These are phyloP conservation scores for Blastobotrys attinorum DNA, from an alignment of 805 yeast species.

Conservation along the genomic window DNA sequence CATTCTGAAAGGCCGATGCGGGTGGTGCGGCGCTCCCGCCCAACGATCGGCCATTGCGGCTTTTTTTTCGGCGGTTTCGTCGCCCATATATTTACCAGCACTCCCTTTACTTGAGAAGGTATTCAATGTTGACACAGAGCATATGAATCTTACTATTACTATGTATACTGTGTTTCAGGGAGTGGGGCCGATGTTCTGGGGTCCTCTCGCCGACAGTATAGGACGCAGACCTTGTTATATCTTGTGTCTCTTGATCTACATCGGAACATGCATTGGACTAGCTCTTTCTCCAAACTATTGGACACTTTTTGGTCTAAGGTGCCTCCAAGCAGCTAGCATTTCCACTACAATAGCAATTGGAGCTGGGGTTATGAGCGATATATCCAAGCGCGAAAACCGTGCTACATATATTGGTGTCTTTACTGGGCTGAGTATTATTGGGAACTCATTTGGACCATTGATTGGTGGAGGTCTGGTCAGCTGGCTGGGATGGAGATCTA, in stretches of 20 bases:
- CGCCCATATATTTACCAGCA: conserved; percentile 65
- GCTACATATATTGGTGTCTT: conserved; percentile 60
- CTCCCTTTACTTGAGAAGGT: conserved; percentile 47
- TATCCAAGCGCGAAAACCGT: conserved; percentile 54
- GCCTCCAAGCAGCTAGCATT: conserved; percentile 70
- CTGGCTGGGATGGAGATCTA: conserved; percentile 58
- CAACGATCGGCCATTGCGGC: no score
- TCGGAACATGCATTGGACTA: conserved; percentile 57
- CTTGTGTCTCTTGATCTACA: conserved; percentile 45
- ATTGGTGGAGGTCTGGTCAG: conserved; percentile 45
- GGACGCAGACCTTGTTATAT: conserved; percentile 70
- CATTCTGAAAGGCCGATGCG: no score
- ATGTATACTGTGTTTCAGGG: conserved; percentile 75
- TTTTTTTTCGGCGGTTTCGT: neutral
- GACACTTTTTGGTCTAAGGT: conserved; percentile 56
- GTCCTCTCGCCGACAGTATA: conserved; percentile 56
- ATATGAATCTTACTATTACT: conserved; percentile 64
- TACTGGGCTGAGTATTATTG: conserved; percentile 56
- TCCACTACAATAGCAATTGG: conserved; percentile 68
- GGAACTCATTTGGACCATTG: conserved; percentile 81
- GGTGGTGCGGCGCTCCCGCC: no score
- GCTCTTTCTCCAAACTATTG: conserved; percentile 53
- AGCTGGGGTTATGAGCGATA: conserved; percentile 68
- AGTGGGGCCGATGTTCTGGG: conserved; percentile 59
- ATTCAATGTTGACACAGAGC: conserved; percentile 49